Base-by-base conservation (phyloP, 306 rosid species). In the Gleditsia sinensis region DNA sequence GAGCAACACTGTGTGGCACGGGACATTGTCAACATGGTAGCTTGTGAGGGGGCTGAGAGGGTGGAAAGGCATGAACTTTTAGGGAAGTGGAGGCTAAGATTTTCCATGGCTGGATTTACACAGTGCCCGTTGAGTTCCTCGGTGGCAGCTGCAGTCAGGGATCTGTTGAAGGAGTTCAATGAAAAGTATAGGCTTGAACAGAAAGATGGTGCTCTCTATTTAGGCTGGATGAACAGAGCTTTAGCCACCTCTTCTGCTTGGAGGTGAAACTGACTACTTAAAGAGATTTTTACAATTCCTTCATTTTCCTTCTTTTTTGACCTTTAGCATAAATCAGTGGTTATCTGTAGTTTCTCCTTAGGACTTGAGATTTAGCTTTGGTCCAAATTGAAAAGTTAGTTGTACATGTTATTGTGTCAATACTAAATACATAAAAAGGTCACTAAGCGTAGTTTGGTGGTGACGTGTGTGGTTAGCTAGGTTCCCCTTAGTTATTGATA, bases 1-100 rank as follows among this genome's bases (percentile, higher is more conserved):
- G 96, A 93, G 76, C 90, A 86, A 85, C 88, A 91, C 54, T 93
- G 98, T 0, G 91, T 93, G 74, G 98, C 97, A 14, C 77, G 97
- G 5, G 98, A 93, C 88, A 91, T 93, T 2, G 97, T 93, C 23
- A 93, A 89, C 91, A 93, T 93, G 97, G 72, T 89, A 72, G 98
- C 97, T 46, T 93, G 97, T 20, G 97, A 93, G 70, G 96, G 90
- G 32, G 27, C 70, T n/a, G 96, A 93, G 50, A 86, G 98, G 79
- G 96, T 93, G 20, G 98, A 93, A 70, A 82, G 98, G 24, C 97
- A 93, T 62, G 98, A 91, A 69, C 87, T 75, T 69, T 78, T 84
- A 0, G 89, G 92, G 28, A 93, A 93, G 84, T 93, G 97, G 97
- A 86, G 75, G 67, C 25, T 7, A 61, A 93, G 98, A 77, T 83